Percentiles rank a stretch among this genome's conserved stretches.
phyloP scores from a whole-genome alignment of 495 filamentous ascomycete genomes.

The Lichenothelia convexa region DNA sequence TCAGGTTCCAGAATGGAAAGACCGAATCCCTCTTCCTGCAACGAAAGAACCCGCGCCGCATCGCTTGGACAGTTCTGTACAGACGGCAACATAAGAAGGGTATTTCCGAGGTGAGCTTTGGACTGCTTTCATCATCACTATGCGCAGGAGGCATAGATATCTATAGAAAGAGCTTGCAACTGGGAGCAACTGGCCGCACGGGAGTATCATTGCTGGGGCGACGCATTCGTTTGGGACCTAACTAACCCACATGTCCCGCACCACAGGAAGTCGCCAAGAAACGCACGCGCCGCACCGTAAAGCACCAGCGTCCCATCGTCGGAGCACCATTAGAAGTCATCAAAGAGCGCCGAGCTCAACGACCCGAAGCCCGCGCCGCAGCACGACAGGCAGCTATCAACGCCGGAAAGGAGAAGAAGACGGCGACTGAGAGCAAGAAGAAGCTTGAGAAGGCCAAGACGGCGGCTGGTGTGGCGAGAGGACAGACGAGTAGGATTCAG shows the following conservation, averaged over 20 bases:
- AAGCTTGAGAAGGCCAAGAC: slow-evolving; percentile 98
- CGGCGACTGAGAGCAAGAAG: slow-evolving; percentile 70
- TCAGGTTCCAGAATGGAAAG: slow-evolving; percentile 99
- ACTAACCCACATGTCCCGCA: not conserved
- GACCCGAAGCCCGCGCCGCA: slow-evolving; percentile 86
- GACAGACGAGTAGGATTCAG: slow-evolving; percentile 57
- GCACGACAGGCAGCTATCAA: slow-evolving; percentile 83
- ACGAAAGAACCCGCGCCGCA: slow-evolving; percentile 99
- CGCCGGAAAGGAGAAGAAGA: slow-evolving; percentile 94
- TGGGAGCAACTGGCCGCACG: no score
- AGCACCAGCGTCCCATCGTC: slow-evolving; percentile 96
- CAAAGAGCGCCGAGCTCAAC: slow-evolving; percentile 89
- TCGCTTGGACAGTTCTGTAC: slow-evolving; percentile 96
- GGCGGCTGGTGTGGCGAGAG: slow-evolving; percentile 54
- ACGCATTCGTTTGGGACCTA: no score
- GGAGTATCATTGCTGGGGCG: no score
- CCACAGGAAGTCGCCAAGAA: slow-evolving; percentile 97
- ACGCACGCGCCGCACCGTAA: slow-evolving; percentile 93
- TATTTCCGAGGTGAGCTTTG: slow-evolving; percentile 93
- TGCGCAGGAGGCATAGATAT: no score
- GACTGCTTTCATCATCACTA: no score
- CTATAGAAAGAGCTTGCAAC: no score
- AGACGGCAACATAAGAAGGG: slow-evolving; percentile 99
- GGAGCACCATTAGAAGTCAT: slow-evolving; percentile 98
- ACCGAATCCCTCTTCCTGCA: slow-evolving; percentile 99